Conservation (phyloP, 345 rosid species). For the Crucihimalaya himalaica region DNA sequence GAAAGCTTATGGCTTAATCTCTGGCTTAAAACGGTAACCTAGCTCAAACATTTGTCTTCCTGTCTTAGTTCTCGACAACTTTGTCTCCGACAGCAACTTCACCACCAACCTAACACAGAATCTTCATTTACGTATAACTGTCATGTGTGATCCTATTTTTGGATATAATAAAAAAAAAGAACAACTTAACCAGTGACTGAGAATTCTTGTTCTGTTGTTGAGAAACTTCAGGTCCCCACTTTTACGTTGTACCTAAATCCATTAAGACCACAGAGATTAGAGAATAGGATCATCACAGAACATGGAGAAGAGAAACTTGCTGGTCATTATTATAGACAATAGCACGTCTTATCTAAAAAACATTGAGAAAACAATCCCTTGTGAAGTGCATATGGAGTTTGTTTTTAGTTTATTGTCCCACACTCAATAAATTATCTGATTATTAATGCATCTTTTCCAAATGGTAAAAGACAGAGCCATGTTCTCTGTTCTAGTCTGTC, state of each 20-base stretch:
- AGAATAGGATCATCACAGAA: constrained; percentile 13
- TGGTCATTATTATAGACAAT: background rate
- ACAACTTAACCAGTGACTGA: constrained; percentile 7
- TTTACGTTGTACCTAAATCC: background rate
- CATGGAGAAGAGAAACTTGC: constrained; percentile 23
- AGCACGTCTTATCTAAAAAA: constrained; percentile 10
- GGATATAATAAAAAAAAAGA: background rate
- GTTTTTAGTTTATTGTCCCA: constrained; percentile 1
- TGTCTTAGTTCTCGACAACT: constrained; percentile 2
- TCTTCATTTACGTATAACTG: background rate
- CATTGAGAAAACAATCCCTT: constrained; percentile 32
- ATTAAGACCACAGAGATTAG: background rate
- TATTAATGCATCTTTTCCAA: background rate
- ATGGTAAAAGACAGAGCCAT: constrained; percentile 25
- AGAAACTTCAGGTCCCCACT: constrained; percentile 29
- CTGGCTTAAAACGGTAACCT: background rate
- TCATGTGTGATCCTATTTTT: background rate
- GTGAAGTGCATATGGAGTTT: constrained; percentile 28
- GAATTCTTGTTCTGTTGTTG: constrained; percentile 29
- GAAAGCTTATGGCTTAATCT: constrained; percentile 9
- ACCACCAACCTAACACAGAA: background rate
- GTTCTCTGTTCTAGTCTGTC: constrained; percentile 13
- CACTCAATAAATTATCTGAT: background rate
- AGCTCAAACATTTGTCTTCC: constrained; percentile 22
- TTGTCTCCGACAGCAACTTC: constrained; percentile 9